These are phyloP conservation scores for Microascus cirrosus DNA, from an alignment of 2,329 filamentous ascomycete genomes.

Conservation along the genomic window DNA sequence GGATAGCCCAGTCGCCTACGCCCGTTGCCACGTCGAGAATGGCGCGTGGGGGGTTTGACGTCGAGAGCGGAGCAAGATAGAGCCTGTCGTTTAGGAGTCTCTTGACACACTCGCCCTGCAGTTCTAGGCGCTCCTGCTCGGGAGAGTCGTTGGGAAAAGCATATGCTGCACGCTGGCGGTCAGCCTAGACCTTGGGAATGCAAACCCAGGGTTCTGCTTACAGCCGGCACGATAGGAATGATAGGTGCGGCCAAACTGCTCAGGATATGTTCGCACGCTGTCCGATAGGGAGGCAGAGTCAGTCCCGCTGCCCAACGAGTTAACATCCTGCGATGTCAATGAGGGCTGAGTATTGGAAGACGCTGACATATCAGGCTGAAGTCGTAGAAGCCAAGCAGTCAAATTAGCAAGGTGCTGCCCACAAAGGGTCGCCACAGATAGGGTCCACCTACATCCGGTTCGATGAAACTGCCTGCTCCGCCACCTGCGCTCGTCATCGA, in stretches of 20 bases:
- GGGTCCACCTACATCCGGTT: no score
- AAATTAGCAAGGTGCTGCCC: no score
- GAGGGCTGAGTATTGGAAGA: no score
- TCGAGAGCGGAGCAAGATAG: no score
- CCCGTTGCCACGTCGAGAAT: conserved; percentile 34
- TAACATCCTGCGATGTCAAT: no score
- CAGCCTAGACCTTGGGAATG: background rate
- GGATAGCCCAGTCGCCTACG: conserved; percentile 51
- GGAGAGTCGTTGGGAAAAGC: conserved; percentile 31
- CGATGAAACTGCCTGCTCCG: no score
- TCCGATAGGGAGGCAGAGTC: conserved; percentile 26
- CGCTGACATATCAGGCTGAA: no score
- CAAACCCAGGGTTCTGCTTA: conserved; percentile 16
- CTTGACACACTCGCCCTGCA: conserved; percentile 15
- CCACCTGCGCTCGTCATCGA: no score
- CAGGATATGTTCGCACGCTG: conserved; percentile 27
- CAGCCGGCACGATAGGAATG: conserved; percentile 35
- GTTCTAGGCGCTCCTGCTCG: conserved; percentile 19
- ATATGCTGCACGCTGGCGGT: conserved; percentile 21
- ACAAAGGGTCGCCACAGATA: no score
- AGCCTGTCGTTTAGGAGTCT: conserved; percentile 6
- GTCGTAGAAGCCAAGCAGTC: no score
- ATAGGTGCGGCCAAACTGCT: conserved; percentile 33
- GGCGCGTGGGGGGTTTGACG: conserved; percentile 18
- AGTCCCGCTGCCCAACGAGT: conserved; percentile 2